Evolutionary conservation across 2,329 filamentous ascomycete species (phyloP).

Genomic region (Trichoderma sp.): DNA sequence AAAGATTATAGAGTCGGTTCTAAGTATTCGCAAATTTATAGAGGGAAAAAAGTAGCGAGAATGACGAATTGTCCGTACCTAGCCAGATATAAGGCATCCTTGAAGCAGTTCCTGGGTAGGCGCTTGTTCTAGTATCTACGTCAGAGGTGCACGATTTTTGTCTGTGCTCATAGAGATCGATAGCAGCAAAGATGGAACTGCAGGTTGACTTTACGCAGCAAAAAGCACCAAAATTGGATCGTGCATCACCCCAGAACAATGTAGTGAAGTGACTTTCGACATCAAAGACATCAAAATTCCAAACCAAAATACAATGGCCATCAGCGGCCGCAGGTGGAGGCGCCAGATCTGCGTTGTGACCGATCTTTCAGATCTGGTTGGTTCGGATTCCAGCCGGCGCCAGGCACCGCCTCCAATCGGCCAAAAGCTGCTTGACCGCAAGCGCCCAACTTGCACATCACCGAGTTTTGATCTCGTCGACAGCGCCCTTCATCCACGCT

Average conservation of each 20-base stretch:
- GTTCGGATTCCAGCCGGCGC: conserved; percentile 18
- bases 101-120: not conserved
- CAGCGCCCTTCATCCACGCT: not conserved
- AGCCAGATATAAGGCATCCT: not conserved
- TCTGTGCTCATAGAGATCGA: not conserved
- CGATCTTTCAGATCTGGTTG: conserved; percentile 17
- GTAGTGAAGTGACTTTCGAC: not conserved
- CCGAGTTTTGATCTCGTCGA: not conserved
- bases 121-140: not conserved
- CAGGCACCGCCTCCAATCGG: conserved; percentile 7
- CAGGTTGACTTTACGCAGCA: not conserved
- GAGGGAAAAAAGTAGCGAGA: not conserved
- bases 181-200: not conserved
- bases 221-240: not conserved
- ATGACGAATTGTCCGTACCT: not conserved
- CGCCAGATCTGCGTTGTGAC: conserved; percentile 10
- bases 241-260: not conserved
- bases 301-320: not conserved
- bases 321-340: not conserved
- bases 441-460: not conserved
- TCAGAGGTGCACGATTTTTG: not conserved
- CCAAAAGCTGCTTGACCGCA: not conserved
- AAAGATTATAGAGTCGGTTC: not conserved
- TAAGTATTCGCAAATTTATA: not conserved
- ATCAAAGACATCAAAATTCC: not conserved